Percentiles rank a stretch among this genome's conserved stretches.
Evolutionary conservation across 2,329 filamentous ascomycete genomes (phyloP).

Genomic region (Verticillium klebahnii): DNA sequence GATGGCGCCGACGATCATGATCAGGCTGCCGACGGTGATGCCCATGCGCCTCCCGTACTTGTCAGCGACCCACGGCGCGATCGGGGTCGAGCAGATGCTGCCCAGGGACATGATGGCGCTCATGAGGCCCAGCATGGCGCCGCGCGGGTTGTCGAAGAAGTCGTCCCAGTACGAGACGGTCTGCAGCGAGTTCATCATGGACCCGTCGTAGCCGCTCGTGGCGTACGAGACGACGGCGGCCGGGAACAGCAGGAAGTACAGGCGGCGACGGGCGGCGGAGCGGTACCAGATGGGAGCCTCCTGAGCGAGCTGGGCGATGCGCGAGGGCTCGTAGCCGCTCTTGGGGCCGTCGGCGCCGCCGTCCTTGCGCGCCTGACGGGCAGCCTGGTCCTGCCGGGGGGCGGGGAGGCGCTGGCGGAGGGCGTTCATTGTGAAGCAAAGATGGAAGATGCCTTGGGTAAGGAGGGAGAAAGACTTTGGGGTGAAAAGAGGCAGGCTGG

Average conservation of each 20-base stretch:
- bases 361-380: constrained; percentile 15
- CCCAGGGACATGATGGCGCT: constrained; percentile 44
- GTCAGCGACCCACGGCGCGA: constrained; percentile 25
- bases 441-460: background rate
- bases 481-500: background rate
- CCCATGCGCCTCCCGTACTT: constrained; percentile 23
- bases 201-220: constrained; percentile 45
- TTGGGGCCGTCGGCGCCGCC: constrained; percentile 5
- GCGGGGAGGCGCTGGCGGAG: constrained; percentile 20
- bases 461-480: background rate
- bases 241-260: constrained; percentile 27
- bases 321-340: constrained; percentile 17
- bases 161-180: constrained; percentile 34
- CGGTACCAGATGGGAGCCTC: constrained; percentile 23
- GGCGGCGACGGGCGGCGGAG: constrained; percentile 20
- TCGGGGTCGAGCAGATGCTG: constrained; percentile 29
- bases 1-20: constrained; percentile 25
- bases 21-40: constrained; percentile 23
- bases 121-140: constrained; percentile 24
- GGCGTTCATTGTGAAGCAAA: constrained; percentile 15
- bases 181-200: constrained; percentile 46
- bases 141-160: constrained; percentile 29
- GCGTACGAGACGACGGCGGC: constrained; percentile 28
- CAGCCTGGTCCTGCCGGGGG: constrained; percentile 17
- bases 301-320: constrained; percentile 20